phyloP scores from a whole-genome alignment of 1,284 basidiomycete species.

The Abortiporus biennis region DNA sequence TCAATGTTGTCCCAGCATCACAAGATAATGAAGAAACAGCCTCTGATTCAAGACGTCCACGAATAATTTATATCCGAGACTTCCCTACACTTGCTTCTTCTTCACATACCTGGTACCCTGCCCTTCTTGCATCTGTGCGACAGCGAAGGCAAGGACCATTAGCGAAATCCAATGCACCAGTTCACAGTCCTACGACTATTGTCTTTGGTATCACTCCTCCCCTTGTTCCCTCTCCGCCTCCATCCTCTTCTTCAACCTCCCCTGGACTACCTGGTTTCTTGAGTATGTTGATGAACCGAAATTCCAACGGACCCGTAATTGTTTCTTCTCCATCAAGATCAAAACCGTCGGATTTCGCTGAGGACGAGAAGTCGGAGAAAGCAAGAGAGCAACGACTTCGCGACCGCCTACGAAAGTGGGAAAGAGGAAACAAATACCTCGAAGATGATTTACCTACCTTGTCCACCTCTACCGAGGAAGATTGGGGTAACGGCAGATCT shows the following conservation, averaged over 20 bases:
- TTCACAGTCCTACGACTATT: conserved; percentile 68
- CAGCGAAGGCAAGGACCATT: conserved; percentile 61
- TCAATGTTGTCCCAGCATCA: conserved; percentile 41
- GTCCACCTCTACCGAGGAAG: conserved; percentile 31
- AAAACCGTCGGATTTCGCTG: conserved; percentile 48
- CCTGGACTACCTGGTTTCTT: conserved; percentile 32
- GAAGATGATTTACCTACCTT: conserved; percentile 57
- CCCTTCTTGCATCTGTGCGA: conserved; percentile 70
- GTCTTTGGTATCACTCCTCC: conserved; percentile 80
- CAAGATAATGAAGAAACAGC: conserved; percentile 18
- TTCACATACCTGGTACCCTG: conserved; percentile 74
- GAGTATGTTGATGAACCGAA: conserved; percentile 10
- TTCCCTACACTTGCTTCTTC: conserved; percentile 70
- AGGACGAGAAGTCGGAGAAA: conserved; percentile 56
- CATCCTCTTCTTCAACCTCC: conserved; percentile 23
- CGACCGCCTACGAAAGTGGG: conserved; percentile 66
- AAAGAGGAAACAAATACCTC: conserved; percentile 47
- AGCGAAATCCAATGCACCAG: conserved; percentile 47
- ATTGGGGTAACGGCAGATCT: conserved; percentile 24
- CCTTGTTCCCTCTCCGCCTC: conserved; percentile 34
- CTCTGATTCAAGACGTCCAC: conserved; percentile 48
- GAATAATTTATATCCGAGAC: conserved; percentile 82
- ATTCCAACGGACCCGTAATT: conserved; percentile 9
- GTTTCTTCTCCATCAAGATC: conserved; percentile 12
- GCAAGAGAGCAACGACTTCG: conserved; percentile 64